Evolutionary conservation across 2,329 filamentous ascomycete species (phyloP).

Genomic region (Tolypocladium album): DNA sequence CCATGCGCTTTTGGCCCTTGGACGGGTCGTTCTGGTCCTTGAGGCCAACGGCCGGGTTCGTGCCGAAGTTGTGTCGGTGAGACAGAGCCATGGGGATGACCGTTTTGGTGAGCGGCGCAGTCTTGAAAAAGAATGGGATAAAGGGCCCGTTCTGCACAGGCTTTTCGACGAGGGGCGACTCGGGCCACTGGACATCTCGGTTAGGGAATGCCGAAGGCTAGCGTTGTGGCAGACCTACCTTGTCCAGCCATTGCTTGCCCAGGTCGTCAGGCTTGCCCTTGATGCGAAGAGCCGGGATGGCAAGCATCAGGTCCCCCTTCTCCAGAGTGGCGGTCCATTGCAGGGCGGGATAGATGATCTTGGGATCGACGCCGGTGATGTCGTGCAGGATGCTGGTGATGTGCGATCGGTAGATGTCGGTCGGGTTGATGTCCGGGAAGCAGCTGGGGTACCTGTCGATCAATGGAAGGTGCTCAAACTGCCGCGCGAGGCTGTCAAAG

Average conservation of each 20-base stretch:
- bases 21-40: slow-evolving; percentile 2
- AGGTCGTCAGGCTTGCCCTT: slow-evolving; percentile 5
- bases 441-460: slow-evolving; percentile 2
- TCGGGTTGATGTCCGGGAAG: slow-evolving; percentile 5
- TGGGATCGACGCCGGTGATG: slow-evolving; percentile 4
- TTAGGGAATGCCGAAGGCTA: not conserved
- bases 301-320: slow-evolving; percentile 4
- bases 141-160: slow-evolving; percentile 3
- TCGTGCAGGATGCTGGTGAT: slow-evolving; percentile 5
- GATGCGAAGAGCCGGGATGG: slow-evolving; percentile 4
- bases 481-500: slow-evolving; percentile 1
- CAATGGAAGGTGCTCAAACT: slow-evolving; percentile 3
- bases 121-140: slow-evolving; percentile 5
- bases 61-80: slow-evolving; percentile 2
- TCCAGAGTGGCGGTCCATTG: slow-evolving; percentile 5
- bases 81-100: slow-evolving; percentile 6
- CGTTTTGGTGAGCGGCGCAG: slow-evolving; percentile 2
- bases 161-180: slow-evolving; percentile 5
- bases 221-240: not conserved
- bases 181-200: slow-evolving; percentile 1
- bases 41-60: slow-evolving; percentile 3
- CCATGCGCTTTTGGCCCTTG: slow-evolving; percentile 17
- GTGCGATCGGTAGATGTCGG: slow-evolving; percentile 5
- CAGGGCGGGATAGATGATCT: slow-evolving; percentile 4
- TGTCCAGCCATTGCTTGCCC: slow-evolving; percentile 5